Conservation (phyloP, 139 green algal species). For the Trebouxia sp. region DNA sequence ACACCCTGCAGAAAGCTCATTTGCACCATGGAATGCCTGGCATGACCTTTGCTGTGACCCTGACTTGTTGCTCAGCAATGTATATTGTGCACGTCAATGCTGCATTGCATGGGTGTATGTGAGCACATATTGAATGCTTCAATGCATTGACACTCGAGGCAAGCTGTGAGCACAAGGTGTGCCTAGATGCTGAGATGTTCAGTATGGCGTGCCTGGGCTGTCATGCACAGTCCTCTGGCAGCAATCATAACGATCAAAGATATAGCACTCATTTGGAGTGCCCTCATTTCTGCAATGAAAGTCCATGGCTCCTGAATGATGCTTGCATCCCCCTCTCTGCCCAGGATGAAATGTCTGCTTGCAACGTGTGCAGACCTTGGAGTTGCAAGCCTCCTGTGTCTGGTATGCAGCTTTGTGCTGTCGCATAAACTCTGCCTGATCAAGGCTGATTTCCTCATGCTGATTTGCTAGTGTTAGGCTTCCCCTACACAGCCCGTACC, state of each 20-base stretch:
- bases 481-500: too few relatives aligned
- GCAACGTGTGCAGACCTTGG: slow-evolving; percentile 4
- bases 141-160: too few relatives aligned
- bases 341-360: not conserved
- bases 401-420: not conserved
- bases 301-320: slow-evolving; percentile 5
- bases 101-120: too few relatives aligned
- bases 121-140: too few relatives aligned
- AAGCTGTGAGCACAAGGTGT: too few relatives aligned
- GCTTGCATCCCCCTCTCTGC: not conserved
- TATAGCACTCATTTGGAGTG: not conserved
- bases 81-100: too few relatives aligned
- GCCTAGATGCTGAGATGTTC: too few relatives aligned
- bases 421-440: not conserved
- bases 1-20: not conserved
- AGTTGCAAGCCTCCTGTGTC: not conserved
- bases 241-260: slow-evolving; percentile 8
- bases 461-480: slow-evolving; percentile 4
- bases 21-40: too few relatives aligned
- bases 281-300: not conserved
- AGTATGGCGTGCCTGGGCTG: not conserved
- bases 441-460: not conserved
- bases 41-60: too few relatives aligned
- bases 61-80: too few relatives aligned
- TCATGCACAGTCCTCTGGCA: slow-evolving; percentile 3